These are phyloP conservation scores for Lagenaria siceraria DNA, from an alignment of 306 rosid genomes.

Conservation along the genomic window DNA sequence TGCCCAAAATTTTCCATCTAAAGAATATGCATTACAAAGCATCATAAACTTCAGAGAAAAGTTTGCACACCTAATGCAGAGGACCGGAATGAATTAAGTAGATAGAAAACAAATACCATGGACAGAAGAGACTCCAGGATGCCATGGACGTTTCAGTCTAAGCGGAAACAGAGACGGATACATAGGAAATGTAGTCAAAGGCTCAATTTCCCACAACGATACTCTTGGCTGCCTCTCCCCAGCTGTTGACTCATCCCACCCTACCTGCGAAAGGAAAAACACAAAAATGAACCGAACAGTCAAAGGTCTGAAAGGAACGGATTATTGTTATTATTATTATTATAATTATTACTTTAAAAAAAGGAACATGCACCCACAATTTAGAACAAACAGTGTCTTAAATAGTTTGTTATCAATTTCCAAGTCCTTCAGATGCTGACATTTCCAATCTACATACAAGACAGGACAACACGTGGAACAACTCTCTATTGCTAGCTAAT, in stretches of 20 bases:
- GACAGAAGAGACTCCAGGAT: constrained; percentile 62
- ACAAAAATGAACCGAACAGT: neutral
- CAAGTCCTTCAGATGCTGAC: neutral
- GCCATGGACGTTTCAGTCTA: constrained; percentile 79
- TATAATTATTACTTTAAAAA: too few species aligned
- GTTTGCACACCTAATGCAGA: neutral
- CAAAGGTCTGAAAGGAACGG: neutral
- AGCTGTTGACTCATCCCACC: constrained; percentile 91
- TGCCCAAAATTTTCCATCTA: neutral
- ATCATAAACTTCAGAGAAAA: neutral
- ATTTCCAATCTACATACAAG: neutral
- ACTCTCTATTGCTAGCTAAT: neutral
- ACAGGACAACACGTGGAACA: neutral
- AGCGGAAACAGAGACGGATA: constrained; percentile 84
- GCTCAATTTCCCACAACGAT: constrained; percentile 89
- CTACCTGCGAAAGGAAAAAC: constrained; percentile 32
- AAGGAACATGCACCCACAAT: neutral
- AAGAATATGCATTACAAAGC: neutral
- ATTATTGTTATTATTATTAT: too few species aligned
- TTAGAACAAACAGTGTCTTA: neutral
- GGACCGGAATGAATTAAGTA: neutral
- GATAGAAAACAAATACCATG: constrained; percentile 32
- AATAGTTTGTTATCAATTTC: neutral
- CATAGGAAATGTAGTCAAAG: constrained; percentile 83
- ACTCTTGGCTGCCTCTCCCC: constrained; percentile 85